Evolutionary conservation across 176 grass and related monocot species (phyloP), one percentile per base, ranked within the genome.

Genomic region (Juncus effusus): DNA sequence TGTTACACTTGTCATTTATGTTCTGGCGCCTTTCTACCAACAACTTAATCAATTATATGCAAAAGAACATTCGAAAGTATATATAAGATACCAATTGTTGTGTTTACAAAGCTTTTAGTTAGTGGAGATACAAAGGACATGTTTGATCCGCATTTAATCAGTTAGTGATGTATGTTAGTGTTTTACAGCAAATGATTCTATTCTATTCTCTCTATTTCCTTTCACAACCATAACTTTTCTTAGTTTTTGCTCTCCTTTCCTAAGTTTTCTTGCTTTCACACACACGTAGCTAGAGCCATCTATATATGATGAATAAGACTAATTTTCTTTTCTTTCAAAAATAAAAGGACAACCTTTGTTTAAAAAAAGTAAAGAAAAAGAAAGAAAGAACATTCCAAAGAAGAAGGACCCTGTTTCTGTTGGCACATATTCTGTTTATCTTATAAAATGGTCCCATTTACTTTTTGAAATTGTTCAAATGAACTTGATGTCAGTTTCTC

Each of bases 321-420:
- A 28, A n/a, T n/a, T 38, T 72, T 59, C 59, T 16, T 67, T n/a
- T 40, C 58, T 45, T 72, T 11, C 7, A 41, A 37, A 13, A 44
- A 59, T 15, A 59, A 6, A 3, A 57, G 11, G 40, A 13, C 13
- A 56, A 2, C 13, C 28, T 10, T 59, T 58, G 42, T 72, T 19
- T 59, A 3, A 4, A 54, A 57, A 13, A 9, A n/a, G n/a, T n/a
- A n/a, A n/a, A n/a, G 9, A 36, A 11, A 40, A 45, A 14, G 19
- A 59, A 72, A 14, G 6, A 72, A 59, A 16, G 69, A n/a, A 59
- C 14, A 47, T 72, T 72, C 54, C 13, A 59, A 52, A 41, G 13
- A 72, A 56, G 59, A 47, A 28, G 40, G n/a, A 28, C 4, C 39
- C 4, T 60, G 38, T 60, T 59, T 53, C 5, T n/a, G 64, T 67